phyloP scores from a whole-genome alignment of 345 rosid species.

The Boechera divaricarpa region DNA sequence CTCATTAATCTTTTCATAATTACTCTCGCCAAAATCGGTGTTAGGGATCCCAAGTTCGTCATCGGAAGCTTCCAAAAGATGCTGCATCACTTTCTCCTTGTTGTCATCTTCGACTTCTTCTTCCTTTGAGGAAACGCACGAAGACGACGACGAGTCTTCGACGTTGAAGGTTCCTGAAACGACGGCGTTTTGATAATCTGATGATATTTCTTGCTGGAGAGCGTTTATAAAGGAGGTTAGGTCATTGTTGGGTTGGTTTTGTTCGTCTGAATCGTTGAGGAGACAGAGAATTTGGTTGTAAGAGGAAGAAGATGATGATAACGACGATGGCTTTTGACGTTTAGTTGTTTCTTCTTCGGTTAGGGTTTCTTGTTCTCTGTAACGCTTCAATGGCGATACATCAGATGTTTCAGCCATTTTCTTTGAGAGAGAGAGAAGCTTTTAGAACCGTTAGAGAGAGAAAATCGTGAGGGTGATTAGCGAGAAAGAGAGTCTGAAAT shows the following conservation, averaged over 20 bases:
- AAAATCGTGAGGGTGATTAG: conserved; percentile 43
- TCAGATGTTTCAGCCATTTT: conserved; percentile 56
- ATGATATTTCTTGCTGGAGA: conserved; percentile 63
- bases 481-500: conserved; percentile 47
- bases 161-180: conserved; percentile 1
- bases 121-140: conserved; percentile 40
- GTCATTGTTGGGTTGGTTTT: conserved; percentile 57
- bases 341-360: conserved; percentile 49
- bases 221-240: conserved; percentile 58
- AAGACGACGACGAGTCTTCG: conserved; percentile 10
- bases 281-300: conserved; percentile 62
- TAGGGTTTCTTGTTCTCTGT: conserved; percentile 53
- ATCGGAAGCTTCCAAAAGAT: conserved; percentile 80
- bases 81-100: conserved; percentile 67
- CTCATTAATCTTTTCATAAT: conserved; percentile 28
- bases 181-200: conserved; percentile 36
- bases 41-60: conserved; percentile 89
- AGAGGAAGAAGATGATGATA: conserved; percentile 34
- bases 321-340: conserved; percentile 49
- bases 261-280: conserved; percentile 70
- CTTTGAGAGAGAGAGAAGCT: not conserved
- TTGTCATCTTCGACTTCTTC: conserved; percentile 46
- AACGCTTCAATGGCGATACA: conserved; percentile 54
- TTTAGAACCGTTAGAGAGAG: conserved; percentile 26
- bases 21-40: conserved; percentile 40